Percentiles rank a stretch among this genome's conserved stretches.
phyloP scores from a whole-genome alignment of 441 rosid genomes.

The Mallotus repandus region DNA sequence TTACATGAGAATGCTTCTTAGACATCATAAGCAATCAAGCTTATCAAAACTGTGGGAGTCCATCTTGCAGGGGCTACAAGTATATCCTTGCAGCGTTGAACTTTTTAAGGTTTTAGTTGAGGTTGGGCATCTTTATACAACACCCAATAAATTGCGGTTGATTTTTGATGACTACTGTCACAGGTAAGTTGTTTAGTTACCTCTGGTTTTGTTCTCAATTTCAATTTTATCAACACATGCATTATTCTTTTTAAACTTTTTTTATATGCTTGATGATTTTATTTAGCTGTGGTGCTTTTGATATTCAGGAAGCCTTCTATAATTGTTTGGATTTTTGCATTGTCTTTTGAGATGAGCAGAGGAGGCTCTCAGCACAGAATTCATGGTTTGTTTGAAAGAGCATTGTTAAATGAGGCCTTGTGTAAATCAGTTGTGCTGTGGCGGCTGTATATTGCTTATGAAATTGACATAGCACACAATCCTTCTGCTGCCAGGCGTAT shows the following conservation, averaged over 20 bases:
- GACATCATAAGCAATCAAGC: conserved; percentile 57
- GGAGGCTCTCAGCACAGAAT: conserved; percentile 72
- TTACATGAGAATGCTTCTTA: conserved; percentile 65
- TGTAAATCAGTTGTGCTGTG: conserved; percentile 67
- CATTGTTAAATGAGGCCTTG: conserved; percentile 59
- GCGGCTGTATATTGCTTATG: conserved; percentile 87
- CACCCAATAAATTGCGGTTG: conserved; percentile 78
- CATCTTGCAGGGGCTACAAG: conserved; percentile 64
- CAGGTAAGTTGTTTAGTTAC: conserved; percentile 46
- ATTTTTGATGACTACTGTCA: conserved; percentile 65
- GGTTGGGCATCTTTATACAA: conserved; percentile 64
- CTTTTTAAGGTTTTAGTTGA: conserved; percentile 62
- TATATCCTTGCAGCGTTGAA: conserved; percentile 72
- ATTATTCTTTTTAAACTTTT: neutral
- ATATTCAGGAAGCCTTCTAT: conserved; percentile 69
- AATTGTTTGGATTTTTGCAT: conserved; percentile 71
- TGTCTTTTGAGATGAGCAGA: conserved; percentile 78
- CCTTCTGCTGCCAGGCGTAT: conserved; percentile 69
- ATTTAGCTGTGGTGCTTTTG: neutral
- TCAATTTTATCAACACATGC: neutral
- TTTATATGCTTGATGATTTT: neutral
- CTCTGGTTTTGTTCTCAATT: neutral
- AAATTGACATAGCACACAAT: conserved; percentile 55
- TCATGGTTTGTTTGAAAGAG: conserved; percentile 87
- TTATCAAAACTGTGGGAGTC: conserved; percentile 69